Conservation (phyloP, 805 yeast species). For the Maudiozyma pseudohumilis region DNA sequence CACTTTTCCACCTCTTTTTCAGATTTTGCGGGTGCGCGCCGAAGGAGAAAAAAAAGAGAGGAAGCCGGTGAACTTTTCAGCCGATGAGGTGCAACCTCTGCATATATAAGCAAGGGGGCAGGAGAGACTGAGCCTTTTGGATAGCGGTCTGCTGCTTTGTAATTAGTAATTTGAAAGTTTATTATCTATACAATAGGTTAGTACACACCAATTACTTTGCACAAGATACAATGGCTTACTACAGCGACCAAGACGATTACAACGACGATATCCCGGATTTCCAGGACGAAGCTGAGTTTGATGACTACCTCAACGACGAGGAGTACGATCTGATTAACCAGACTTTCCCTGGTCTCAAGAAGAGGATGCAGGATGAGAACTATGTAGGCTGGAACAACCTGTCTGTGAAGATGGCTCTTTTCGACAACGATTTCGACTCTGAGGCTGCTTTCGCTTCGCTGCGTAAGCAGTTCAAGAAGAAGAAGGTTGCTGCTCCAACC, state of each 20-base stretch:
- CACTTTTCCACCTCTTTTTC: no score
- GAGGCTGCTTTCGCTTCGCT: slow-evolving; percentile 37
- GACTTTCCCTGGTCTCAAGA: slow-evolving; percentile 37
- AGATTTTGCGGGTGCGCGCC: no score
- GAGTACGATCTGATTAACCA: slow-evolving; percentile 35
- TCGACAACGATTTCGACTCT: slow-evolving; percentile 41
- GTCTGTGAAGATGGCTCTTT: slow-evolving; percentile 43
- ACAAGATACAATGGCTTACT: slow-evolving; percentile 9
- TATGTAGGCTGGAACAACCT: slow-evolving; percentile 36
- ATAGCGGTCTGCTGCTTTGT: neutral
- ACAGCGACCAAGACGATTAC: slow-evolving; percentile 21
- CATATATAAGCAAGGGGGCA: neutral
- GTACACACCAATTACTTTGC: neutral
- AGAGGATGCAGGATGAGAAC: slow-evolving; percentile 28
- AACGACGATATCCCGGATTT: slow-evolving; percentile 28
- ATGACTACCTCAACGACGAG: slow-evolving; percentile 29
- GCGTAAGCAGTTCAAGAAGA: slow-evolving; percentile 21
- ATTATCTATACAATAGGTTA: neutral
- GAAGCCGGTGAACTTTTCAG: no score
- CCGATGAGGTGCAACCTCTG: neutral
- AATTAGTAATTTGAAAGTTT: neutral
- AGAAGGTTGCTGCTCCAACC: slow-evolving; percentile 3
- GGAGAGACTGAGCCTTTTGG: neutral
- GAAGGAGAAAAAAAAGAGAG: no score
- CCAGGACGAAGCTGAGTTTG: slow-evolving; percentile 32